Percentiles rank a stretch among this genome's conserved stretches.
Evolutionary conservation across 2,329 filamentous ascomycete genomes (phyloP).

Genomic region (Phyllosticta citriasiana): DNA sequence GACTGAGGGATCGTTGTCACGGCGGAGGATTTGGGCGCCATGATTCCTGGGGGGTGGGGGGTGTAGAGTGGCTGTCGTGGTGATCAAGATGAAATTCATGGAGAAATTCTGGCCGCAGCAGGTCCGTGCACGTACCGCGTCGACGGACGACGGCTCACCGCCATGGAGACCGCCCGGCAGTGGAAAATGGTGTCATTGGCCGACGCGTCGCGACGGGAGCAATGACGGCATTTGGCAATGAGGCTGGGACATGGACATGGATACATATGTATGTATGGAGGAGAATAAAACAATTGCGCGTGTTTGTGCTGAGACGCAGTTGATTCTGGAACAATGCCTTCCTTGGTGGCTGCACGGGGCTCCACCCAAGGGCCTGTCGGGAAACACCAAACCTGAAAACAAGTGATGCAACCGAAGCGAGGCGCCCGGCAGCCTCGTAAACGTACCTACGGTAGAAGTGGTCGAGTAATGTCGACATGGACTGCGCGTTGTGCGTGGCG

Average conservation of each 20-base stretch:
- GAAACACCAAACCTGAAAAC: too few species aligned
- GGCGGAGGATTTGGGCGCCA: conserved; percentile 23
- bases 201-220: background rate
- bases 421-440: too few species aligned
- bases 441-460: too few species aligned
- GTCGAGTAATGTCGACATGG: background rate
- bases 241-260: background rate
- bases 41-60: conserved; percentile 7
- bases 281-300: background rate
- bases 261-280: too few species aligned
- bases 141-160: background rate
- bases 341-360: too few species aligned
- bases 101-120: conserved; percentile 2
- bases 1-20: conserved; percentile 27
- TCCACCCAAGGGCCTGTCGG: too few species aligned
- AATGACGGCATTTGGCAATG: background rate
- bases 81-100: background rate
- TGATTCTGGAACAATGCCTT: too few species aligned
- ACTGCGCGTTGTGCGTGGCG: background rate
- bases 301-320: too few species aligned
- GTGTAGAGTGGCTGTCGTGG: background rate
- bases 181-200: background rate
- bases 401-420: too few species aligned
- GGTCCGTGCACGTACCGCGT: background rate
- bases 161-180: background rate